phyloP scores from a whole-genome alignment of 2,329 filamentous ascomycete genomes.

The Claviceps arundinis region DNA sequence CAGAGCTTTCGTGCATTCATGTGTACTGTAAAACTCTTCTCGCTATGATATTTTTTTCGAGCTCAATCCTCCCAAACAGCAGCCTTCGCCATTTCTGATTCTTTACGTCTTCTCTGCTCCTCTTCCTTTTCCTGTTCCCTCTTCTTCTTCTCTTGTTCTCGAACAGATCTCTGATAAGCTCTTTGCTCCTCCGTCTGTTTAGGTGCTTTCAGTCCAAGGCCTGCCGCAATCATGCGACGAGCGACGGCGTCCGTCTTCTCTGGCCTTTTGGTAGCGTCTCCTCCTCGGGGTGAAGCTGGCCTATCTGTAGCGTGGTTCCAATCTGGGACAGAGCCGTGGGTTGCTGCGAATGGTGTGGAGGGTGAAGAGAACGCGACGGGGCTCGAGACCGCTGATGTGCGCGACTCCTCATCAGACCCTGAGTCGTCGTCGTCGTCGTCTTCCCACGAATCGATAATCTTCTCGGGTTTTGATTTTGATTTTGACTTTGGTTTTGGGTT shows the following conservation, averaged over 20 bases:
- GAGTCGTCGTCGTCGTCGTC: constrained; percentile 38
- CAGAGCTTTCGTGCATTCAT: neutral
- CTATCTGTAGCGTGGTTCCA: constrained; percentile 1
- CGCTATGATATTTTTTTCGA: neutral
- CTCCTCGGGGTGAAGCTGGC: constrained; percentile 6
- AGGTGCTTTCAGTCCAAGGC: constrained; percentile 67
- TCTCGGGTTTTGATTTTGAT: constrained; percentile 12
- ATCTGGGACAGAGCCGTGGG: constrained; percentile 1
- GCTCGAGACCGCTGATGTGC: constrained; percentile 28
- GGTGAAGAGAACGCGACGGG: constrained; percentile 33
- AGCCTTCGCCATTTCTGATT: constrained; percentile 62
- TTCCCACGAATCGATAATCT: constrained; percentile 32
- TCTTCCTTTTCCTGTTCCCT: constrained; percentile 59
- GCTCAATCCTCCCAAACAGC: constrained; percentile 70
- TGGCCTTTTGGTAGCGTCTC: constrained; percentile 34
- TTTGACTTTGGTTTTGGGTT: constrained; percentile 4
- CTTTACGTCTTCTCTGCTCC: constrained; percentile 44
- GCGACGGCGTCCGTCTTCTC: constrained; percentile 94
- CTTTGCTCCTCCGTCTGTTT: constrained; percentile 78
- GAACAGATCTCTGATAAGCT: constrained; percentile 70
- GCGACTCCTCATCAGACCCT: constrained; percentile 17
- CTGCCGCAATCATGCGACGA: constrained; percentile 76
- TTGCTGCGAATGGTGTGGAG: constrained; percentile 53
- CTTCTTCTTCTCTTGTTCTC: constrained; percentile 72
- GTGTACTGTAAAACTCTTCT: neutral